A percentile compares a stretch with the other conserved stretches of the same genome.
Evolutionary conservation across 1,284 basidiomycete species (phyloP).

Genomic region (Veloboletus limbatus): DNA sequence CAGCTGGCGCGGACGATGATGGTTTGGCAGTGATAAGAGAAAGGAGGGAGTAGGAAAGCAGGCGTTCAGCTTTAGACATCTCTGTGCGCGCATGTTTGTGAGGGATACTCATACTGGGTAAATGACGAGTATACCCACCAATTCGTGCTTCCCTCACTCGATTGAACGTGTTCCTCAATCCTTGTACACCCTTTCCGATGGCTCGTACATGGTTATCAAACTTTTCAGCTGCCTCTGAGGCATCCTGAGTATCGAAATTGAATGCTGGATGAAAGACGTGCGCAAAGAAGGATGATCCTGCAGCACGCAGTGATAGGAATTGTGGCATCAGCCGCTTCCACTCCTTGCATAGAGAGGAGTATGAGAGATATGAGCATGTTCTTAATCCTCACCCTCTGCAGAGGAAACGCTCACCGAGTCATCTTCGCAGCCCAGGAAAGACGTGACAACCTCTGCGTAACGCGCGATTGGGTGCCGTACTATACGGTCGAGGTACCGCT

Average conservation of each 20-base stretch:
- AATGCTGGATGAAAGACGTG: constrained; percentile 82
- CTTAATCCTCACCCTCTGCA: not conserved
- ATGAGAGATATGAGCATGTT: constrained; percentile 8
- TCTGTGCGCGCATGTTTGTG: constrained; percentile 39
- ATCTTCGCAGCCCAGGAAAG: constrained; percentile 74
- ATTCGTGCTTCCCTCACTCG: constrained; percentile 62
- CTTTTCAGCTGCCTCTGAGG: constrained; percentile 50
- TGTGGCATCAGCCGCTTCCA: constrained; percentile 66
- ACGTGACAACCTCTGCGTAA: constrained; percentile 77
- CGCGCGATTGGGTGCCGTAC: constrained; percentile 77
- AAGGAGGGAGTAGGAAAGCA: constrained; percentile 66
- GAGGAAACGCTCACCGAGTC: constrained; percentile 51
- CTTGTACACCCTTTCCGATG: constrained; percentile 66
- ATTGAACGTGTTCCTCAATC: constrained; percentile 58
- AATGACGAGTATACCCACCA: constrained; percentile 48
- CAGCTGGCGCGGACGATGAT: constrained; percentile 46
- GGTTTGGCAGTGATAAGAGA: constrained; percentile 69
- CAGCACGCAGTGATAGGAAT: constrained; percentile 56
- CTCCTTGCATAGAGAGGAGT: constrained; percentile 45
- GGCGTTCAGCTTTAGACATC: constrained; percentile 69
- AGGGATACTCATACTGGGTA: not conserved
- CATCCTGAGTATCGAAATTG: constrained; percentile 74
- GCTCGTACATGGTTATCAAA: constrained; percentile 66
- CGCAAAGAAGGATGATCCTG: constrained; percentile 72
- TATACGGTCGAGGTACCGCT: constrained; percentile 70